A percentile compares a stretch with the other conserved stretches of the same genome.
phyloP scores from a whole-genome alignment of 805 yeast genomes.

The Candida lessepsii region DNA sequence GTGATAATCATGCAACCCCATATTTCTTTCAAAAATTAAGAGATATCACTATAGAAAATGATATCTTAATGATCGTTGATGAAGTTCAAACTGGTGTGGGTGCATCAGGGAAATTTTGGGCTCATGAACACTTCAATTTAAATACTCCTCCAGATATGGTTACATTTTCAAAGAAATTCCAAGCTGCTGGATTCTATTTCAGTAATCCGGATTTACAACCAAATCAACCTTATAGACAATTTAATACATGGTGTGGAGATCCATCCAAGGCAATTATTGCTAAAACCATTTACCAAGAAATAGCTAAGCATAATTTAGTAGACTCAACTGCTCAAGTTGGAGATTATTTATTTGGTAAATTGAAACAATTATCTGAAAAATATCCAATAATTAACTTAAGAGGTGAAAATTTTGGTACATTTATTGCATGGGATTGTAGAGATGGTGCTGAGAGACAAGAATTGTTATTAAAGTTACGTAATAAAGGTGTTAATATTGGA shows the following conservation, averaged over 20 bases:
- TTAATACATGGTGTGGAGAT: constrained; percentile 80
- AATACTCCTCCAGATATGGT: constrained; percentile 65
- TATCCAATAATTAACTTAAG: constrained; percentile 53
- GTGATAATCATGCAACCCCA: constrained; percentile 68
- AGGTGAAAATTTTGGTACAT: constrained; percentile 63
- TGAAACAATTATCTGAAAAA: constrained; percentile 37
- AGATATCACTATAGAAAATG: constrained; percentile 56
- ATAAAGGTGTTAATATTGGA: constrained; percentile 62
- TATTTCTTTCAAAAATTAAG: constrained; percentile 63
- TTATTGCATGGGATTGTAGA: constrained; percentile 62
- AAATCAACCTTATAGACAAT: constrained; percentile 62
- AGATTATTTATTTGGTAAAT: constrained; percentile 47
- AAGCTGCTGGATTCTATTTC: constrained; percentile 71
- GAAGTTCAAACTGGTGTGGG: constrained; percentile 78
- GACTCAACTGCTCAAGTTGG: constrained; percentile 52
- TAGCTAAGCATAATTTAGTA: constrained; percentile 48
- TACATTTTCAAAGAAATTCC: constrained; percentile 70
- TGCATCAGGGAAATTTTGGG: constrained; percentile 72
- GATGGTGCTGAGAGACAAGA: constrained; percentile 44
- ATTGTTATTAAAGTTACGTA: constrained; percentile 45
- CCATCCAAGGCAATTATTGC: constrained; percentile 68
- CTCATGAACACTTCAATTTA: constrained; percentile 67
- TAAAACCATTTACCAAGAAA: constrained; percentile 56
- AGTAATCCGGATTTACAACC: constrained; percentile 59
- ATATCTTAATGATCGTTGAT: constrained; percentile 60